These are phyloP conservation scores for Aspergillus sp. DNA, from an alignment of 2,329 filamentous ascomycete species.

Conservation along the genomic window DNA sequence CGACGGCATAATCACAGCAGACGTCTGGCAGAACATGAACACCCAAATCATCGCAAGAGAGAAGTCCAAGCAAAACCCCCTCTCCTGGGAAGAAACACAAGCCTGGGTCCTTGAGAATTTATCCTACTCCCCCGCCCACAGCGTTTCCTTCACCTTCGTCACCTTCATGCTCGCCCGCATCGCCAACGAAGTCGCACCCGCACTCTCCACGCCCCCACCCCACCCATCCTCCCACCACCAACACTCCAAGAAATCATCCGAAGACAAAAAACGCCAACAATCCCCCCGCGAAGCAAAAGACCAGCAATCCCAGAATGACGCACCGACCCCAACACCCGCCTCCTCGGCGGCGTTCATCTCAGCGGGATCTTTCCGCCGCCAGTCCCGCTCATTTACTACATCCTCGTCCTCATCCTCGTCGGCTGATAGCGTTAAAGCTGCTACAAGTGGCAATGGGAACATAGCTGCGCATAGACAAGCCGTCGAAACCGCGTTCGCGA, in stretches of 20 bases:
- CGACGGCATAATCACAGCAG: conserved; percentile 68
- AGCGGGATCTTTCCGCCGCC: conserved; percentile 24
- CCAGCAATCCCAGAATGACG: conserved; percentile 8
- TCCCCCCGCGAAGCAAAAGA: conserved; percentile 5
- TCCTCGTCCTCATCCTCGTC: conserved; percentile 23
- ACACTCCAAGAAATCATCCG: conserved; percentile 2
- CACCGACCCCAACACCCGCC: conserved; percentile 12
- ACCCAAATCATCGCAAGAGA: conserved; percentile 47
- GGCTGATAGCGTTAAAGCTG: background rate
- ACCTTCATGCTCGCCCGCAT: conserved; percentile 66
- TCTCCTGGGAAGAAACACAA: conserved; percentile 50
- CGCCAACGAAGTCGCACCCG: conserved; percentile 47
- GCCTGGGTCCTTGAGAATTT: conserved; percentile 66
- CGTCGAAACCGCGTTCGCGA: conserved; percentile 57
- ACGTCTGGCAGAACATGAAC: conserved; percentile 65
- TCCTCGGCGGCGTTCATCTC: conserved; percentile 24
- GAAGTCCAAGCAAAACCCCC: conserved; percentile 42
- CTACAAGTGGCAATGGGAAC: conserved; percentile 27
- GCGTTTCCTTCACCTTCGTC: conserved; percentile 83
- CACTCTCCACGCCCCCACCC: conserved; percentile 17
- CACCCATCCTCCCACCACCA: background rate
- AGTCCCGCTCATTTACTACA: conserved; percentile 15
- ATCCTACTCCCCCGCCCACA: conserved; percentile 65
- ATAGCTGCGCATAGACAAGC: conserved; percentile 50
- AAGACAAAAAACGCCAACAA: conserved; percentile 1